A percentile compares a stretch with the other conserved stretches of the same genome.
These are phyloP conservation scores for Scleromitrula shiraiana DNA, from an alignment of 2,329 filamentous ascomycete species.

Conservation along the genomic window DNA sequence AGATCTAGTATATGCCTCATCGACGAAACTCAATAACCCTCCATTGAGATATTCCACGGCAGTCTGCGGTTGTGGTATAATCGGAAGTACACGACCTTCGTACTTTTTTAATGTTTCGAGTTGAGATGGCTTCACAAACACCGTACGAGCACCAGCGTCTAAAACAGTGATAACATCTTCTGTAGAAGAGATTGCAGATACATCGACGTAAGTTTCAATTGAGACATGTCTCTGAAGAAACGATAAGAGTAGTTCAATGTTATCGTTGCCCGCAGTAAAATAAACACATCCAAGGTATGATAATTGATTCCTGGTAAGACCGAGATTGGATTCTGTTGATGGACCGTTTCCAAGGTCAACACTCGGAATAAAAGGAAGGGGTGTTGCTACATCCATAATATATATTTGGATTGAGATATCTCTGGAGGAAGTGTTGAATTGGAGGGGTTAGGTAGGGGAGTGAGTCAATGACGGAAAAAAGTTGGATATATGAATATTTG, in stretches of 20 bases:
- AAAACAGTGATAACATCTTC: conserved; percentile 75
- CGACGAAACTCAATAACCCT: conserved; percentile 30
- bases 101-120: conserved; percentile 50
- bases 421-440: neutral
- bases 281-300: conserved; percentile 52
- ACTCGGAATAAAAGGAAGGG: conserved; percentile 54
- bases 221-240: conserved; percentile 44
- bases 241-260: conserved; percentile 25
- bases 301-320: conserved; percentile 49
- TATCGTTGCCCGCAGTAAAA: conserved; percentile 39
- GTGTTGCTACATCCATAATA: conserved; percentile 59
- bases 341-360: conserved; percentile 45
- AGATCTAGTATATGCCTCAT: conserved; percentile 33
- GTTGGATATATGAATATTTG: conserved; percentile 12
- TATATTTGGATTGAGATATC: conserved; percentile 14
- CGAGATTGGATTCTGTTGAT: conserved; percentile 41
- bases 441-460: conserved; percentile 1
- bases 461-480: conserved; percentile 8
- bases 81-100: conserved; percentile 47
- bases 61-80: conserved; percentile 22
- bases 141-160: conserved; percentile 75
- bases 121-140: conserved; percentile 70
- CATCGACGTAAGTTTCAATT: conserved; percentile 67
- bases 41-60: conserved; percentile 19
- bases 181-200: conserved; percentile 55